phyloP scores from a whole-genome alignment of 2,329 filamentous ascomycete species.

The Diaporthe citrichinensis region DNA sequence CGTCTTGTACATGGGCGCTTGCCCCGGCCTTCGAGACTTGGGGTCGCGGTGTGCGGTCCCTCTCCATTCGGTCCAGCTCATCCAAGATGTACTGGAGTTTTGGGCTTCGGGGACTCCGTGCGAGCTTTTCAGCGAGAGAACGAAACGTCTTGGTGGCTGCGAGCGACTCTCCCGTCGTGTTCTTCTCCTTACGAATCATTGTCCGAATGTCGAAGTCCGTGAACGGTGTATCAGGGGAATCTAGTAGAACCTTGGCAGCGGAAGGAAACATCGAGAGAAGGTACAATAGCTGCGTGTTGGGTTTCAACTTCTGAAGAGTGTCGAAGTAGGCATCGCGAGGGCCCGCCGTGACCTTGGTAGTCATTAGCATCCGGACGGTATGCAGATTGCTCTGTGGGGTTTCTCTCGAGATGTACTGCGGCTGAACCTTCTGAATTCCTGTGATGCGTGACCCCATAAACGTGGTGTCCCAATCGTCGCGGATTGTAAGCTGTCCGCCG shows the following conservation, averaged over 20 bases:
- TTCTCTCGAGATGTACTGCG: neutral
- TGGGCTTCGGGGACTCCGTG: neutral
- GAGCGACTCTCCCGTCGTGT: slow-evolving; percentile 6
- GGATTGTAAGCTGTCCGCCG: neutral
- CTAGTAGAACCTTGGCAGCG: neutral
- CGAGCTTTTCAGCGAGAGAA: neutral
- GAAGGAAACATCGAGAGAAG: slow-evolving; percentile 33
- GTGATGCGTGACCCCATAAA: slow-evolving; percentile 24
- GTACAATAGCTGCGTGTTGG: slow-evolving; percentile 21
- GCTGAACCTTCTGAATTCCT: neutral
- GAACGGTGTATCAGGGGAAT: neutral
- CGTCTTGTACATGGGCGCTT: neutral
- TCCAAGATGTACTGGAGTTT: slow-evolving; percentile 30
- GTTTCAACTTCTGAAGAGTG: neutral
- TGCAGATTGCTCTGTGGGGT: neutral
- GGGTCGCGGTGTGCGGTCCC: neutral
- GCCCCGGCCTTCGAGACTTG: neutral
- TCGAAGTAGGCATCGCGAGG: neutral
- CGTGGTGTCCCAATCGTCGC: neutral
- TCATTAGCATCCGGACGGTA: neutral
- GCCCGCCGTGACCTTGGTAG: neutral
- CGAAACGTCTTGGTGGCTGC: neutral
- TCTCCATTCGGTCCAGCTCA: slow-evolving; percentile 7
- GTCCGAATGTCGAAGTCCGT: neutral
- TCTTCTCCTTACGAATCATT: neutral